These are phyloP conservation scores for Monosporascus sp. DNA, from an alignment of 2,329 filamentous ascomycete species.

Conservation along the genomic window DNA sequence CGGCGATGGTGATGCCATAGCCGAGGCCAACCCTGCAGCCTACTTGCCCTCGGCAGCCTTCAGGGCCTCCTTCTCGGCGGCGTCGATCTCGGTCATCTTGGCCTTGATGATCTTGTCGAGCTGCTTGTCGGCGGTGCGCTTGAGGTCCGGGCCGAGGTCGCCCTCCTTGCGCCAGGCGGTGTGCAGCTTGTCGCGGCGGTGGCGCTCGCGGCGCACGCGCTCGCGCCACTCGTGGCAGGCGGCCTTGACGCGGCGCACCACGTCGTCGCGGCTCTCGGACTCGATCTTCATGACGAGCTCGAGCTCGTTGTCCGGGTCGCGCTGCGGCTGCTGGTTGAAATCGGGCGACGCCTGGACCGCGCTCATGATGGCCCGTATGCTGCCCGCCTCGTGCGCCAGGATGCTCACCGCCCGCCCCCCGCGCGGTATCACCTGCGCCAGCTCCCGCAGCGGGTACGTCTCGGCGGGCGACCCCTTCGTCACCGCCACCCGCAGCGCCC, in stretches of 20 bases:
- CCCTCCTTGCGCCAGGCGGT: slow-evolving; percentile 44
- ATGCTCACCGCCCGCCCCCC: slow-evolving; percentile 33
- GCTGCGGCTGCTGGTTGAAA: slow-evolving; percentile 59
- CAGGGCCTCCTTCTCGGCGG: slow-evolving; percentile 43
- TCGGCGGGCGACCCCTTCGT: slow-evolving; percentile 23
- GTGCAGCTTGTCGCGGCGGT: slow-evolving; percentile 43
- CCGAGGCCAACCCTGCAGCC: no score
- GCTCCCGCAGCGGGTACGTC: slow-evolving; percentile 47
- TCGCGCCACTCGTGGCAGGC: slow-evolving; percentile 47
- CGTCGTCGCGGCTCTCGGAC: slow-evolving; percentile 44
- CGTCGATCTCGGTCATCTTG: slow-evolving; percentile 44
- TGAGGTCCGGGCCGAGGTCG: slow-evolving; percentile 38
- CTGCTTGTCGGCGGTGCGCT: slow-evolving; percentile 36
- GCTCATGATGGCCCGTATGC: slow-evolving; percentile 50
- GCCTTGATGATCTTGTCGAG: slow-evolving; percentile 41
- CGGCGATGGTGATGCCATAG: neutral
- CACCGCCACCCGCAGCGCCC: slow-evolving; percentile 35
- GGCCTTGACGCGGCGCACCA: slow-evolving; percentile 38
- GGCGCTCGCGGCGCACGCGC: slow-evolving; percentile 40
- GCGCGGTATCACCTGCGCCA: slow-evolving; percentile 49
- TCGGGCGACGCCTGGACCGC: slow-evolving; percentile 47
- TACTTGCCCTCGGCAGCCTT: slow-evolving; percentile 29
- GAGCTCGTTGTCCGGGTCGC: slow-evolving; percentile 52
- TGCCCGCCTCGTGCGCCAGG: slow-evolving; percentile 34
- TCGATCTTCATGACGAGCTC: slow-evolving; percentile 52